Base-by-base conservation (phyloP, 208 protist genomes). In the Leishmania major region DNA sequence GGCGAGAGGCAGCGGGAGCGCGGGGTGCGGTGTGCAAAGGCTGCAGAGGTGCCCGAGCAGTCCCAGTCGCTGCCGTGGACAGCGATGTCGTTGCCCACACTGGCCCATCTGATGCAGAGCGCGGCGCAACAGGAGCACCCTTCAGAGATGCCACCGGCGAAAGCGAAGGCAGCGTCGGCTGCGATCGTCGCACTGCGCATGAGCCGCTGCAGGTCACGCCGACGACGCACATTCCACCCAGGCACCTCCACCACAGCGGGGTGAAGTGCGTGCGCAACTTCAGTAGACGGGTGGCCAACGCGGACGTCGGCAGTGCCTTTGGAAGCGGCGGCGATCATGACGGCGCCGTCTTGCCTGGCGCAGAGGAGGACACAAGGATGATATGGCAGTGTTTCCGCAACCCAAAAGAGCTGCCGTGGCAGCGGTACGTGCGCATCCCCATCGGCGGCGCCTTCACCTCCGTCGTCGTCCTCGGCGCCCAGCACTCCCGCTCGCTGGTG, bases 361-460 rank as follows among this genome's bases (percentile, higher is more conserved):
- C 2, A 59, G 47, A 72, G 6, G 25, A 28, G 37, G 17, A 40
- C 3, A 49, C n/a, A 17, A 25, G 15, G 5, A 80, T 81, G 74
- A 22, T 86, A 19, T 35, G 35, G 19, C 81, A 75, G 28, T 84
- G 70, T 79, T 90, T 90, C 53, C 84, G 84, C n/a, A 81, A 87
- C 59, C 77, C 74, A 2, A 79, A 45, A 22, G 49, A 80, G 69
- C 77, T 90, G 59, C 73, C 77, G 37, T 92, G 89, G 89, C 85
- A 88, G 69, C 79, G 86, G 47, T 87, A 92, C 78, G 75, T 84
- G 47, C 86, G 89, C 59, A 75, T 92, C 25, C 89, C 89, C 13
- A 85, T 92, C 53, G 89, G 89, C 28, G 89, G 89, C 3, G 84
- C 89, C 67, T 88, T 90, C 62, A 87, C 82, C 43, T 92, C 89